Base-by-base conservation (phyloP, 1,284 basidiomycete genomes). In the Meripilus lineatus region DNA sequence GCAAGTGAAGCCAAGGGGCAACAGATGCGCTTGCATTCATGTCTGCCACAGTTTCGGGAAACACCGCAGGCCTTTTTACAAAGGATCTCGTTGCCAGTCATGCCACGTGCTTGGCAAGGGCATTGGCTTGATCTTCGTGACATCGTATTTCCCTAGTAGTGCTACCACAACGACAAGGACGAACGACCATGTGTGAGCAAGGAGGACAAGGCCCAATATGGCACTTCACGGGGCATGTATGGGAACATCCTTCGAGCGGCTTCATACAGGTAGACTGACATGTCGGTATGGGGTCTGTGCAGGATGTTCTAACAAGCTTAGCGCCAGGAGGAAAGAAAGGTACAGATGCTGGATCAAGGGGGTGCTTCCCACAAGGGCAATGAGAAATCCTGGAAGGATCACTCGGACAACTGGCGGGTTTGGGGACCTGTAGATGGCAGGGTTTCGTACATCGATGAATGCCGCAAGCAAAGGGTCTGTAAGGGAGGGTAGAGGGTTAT, bases 301-400 rank as follows among this genome's bases (percentile, higher is more conserved):
- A 96, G 11, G 69, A 65, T 0, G 60, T 58, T 3, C 92, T 83
- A 1, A 72, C 53, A 22, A 67, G 56, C 18, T 42, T 69, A 2
- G 62, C 54, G 32, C 62, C 61, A 10, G 57, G 32, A 42, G 66
- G 55, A 51, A 69, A 69, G 50, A 53, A 60, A 2, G 54, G 55
- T 21, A 44, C 62, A 26, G 49, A 61, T 25, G 51, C 50, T 1
- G 69, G 61, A 3, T 68, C 64, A 36, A 92, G 76, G 0, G 70
- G 64, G 11, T 79, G 75, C 43, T 79, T 77, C 10, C 89, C 89
- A 52, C 93, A 96, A 0, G 92, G 89, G 59, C 93, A 96, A 32
- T 77, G 77, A 0, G 72, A 75, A 42, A 93, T 69, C 5, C 74
- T 56, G 0, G 68, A 64, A 0, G 92, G 90, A 1, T 89, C 85